Evolutionary conservation across 2,329 filamentous ascomycete species (phyloP).

Genomic region (Monosporascus sp.): DNA sequence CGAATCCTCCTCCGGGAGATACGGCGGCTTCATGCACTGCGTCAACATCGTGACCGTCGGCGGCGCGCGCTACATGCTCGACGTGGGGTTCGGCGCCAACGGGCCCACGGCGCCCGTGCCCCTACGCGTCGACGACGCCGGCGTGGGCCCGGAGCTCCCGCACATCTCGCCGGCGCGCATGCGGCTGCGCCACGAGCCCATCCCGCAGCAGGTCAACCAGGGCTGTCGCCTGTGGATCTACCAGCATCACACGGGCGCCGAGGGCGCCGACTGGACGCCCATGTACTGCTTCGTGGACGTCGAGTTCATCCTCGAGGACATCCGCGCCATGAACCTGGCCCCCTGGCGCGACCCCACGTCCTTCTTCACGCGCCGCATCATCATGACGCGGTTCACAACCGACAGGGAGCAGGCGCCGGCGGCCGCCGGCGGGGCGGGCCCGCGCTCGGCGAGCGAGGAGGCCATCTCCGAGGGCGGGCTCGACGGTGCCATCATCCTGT

Average conservation of each 20-base stretch:
- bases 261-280: conserved; percentile 30
- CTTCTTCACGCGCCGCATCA: conserved; percentile 32
- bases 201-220: conserved; percentile 19
- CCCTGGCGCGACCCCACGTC: conserved; percentile 27
- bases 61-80: conserved; percentile 12
- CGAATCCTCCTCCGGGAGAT: conserved; percentile 1
- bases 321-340: conserved; percentile 32
- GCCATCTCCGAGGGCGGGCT: conserved; percentile 31
- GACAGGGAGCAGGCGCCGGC: conserved; percentile 16
- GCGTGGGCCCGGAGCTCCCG: neutral
- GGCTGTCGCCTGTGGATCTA: conserved; percentile 17
- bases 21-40: conserved; percentile 23
- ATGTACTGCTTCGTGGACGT: conserved; percentile 43
- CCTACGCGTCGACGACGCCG: neutral
- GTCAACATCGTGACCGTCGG: conserved; percentile 19
- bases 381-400: conserved; percentile 36
- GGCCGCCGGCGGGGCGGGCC: conserved; percentile 18
- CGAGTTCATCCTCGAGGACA: conserved; percentile 35
- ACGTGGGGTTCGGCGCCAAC: conserved; percentile 21
- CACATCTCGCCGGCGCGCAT: conserved; percentile 26
- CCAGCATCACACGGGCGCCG: conserved; percentile 15
- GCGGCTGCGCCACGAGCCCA: conserved; percentile 21
- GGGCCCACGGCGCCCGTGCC: conserved; percentile 12
- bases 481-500: conserved; percentile 29
- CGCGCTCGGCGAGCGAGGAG: conserved; percentile 30